phyloP scores from a whole-genome alignment of 1,139 yeast species.

The Yamadazyma siamensis region DNA sequence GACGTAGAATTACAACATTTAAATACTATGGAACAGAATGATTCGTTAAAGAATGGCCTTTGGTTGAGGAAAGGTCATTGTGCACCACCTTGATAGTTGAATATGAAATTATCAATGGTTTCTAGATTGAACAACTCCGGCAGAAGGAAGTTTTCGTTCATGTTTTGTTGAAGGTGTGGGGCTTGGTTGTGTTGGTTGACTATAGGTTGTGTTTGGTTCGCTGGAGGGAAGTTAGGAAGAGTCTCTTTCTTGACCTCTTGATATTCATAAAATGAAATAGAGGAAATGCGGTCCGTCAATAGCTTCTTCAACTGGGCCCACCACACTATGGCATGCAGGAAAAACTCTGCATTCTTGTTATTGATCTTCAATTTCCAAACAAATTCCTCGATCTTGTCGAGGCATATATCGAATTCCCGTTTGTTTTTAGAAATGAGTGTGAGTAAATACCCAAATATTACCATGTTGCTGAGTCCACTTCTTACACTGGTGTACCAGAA shows the following conservation, averaged over 20 bases:
- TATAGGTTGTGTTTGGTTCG: neutral
- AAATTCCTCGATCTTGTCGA: conserved; percentile 12
- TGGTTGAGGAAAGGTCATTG: too few relatives aligned
- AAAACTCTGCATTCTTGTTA: conserved; percentile 14
- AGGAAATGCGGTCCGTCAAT: conserved; percentile 3
- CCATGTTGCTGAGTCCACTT: conserved; percentile 13
- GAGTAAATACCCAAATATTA: conserved; percentile 12
- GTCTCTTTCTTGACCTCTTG: neutral
- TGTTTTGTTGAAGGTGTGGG: neutral
- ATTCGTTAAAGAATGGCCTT: too few relatives aligned
- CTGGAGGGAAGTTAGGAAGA: neutral
- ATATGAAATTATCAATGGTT: conserved; percentile 9
- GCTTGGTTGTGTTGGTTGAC: neutral
- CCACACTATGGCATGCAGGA: conserved; percentile 13
- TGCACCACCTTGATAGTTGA: conserved; percentile 8
- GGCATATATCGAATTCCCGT: conserved; percentile 9
- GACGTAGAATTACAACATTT: too few relatives aligned
- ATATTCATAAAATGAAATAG: conserved; percentile 5
- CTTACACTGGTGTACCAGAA: conserved; percentile 15
- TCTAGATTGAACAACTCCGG: conserved; percentile 11
- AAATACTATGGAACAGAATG: too few relatives aligned
- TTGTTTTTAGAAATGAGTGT: conserved; percentile 8
- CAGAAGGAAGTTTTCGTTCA: conserved; percentile 10
- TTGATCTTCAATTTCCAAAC: conserved; percentile 14
- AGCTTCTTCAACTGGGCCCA: conserved; percentile 9